Evolutionary conservation across 108 stramenopile species (phyloP), one percentile per base, ranked within the genome.

Genomic region (Pseudonitzschia multiseries): DNA sequence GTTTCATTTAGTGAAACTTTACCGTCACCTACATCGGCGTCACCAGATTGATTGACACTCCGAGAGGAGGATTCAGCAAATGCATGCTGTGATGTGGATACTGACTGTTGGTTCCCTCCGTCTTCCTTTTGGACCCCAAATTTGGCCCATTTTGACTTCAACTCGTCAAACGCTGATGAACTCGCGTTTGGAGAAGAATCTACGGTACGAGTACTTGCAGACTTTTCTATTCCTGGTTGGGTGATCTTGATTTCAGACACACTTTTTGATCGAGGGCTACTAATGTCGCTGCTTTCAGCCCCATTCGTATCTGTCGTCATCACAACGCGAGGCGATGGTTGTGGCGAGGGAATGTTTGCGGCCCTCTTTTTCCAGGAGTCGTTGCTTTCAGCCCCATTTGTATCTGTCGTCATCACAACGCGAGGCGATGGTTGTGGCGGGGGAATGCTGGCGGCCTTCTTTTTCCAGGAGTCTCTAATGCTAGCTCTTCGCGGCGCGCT

Each of bases 71-170:
- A 48, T 2, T 14, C 10, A 42, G 18, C 46, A 18, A 2, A 48
- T 1, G 2, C 46, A 14, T 18, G 18, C 46, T n/a, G 46, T 18
- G 14, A 10, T 48, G 46, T 48, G 46, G 46, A 48, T 48, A 8
- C 17, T 14, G 46, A 48, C 1, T 3, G 18, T 48, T 18, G 17
- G 4, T 48, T 48, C 12, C 54, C 54, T 56, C 24, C 54, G 20
- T 26, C 24, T 24, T 56, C 22, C 46, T 5, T 48, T 14, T 43
- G 42, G 4, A 68, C 68, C 40, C 75, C 75, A 43, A 76, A 69
- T 32, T 76, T 61, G 26, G 68, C 60, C 75, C 75, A 76, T 42
- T 69, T 69, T 27, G 75, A 76, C 40, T 64, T 69, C 33, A 76
- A 64, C 56, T 76, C 75, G 61, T 68, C 59, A 52, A 76, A 76